Conservation (phyloP, 2,329 filamentous ascomycete genomes). For the Esteya vermicola region DNA sequence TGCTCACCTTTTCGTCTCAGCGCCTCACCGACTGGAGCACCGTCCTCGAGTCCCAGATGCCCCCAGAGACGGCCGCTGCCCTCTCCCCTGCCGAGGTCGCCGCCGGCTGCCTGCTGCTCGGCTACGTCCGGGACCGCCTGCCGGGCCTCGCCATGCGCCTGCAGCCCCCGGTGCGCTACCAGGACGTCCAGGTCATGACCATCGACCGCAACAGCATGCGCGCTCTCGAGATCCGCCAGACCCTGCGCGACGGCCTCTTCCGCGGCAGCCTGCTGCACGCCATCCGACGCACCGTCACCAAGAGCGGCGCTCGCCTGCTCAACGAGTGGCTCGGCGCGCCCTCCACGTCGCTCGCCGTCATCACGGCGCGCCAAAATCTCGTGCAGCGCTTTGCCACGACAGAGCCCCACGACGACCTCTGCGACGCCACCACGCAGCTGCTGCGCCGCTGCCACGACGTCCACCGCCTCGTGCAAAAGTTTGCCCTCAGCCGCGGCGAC, state of each 20-base stretch:
- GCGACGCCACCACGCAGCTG: constrained; percentile 53
- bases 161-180: constrained; percentile 64
- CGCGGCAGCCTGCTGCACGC: constrained; percentile 81
- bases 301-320: constrained; percentile 73
- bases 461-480: constrained; percentile 83
- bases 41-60: constrained; percentile 63
- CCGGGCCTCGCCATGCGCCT: constrained; percentile 68
- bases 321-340: constrained; percentile 74
- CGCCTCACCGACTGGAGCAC: constrained; percentile 53
- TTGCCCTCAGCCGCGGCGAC: constrained; percentile 82
- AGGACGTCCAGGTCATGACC: constrained; percentile 63
- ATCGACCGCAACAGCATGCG: constrained; percentile 89
- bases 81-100: constrained; percentile 58
- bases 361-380: constrained; percentile 67
- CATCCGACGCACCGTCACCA: constrained; percentile 80
- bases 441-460: constrained; percentile 71
- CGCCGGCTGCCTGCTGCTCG: constrained; percentile 68
- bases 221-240: constrained; percentile 78
- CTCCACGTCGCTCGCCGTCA: constrained; percentile 70
- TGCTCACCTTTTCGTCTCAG: constrained; percentile 7
- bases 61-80: constrained; percentile 30
- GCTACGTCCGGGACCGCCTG: constrained; percentile 69
- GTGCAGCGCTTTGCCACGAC: constrained; percentile 63
- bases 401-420: constrained; percentile 48
- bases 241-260: constrained; percentile 63